Evolutionary conservation across 768 basidiomycete genomes (phyloP), one percentile per base, ranked within the genome.

Genomic region (Phanerodontia chrysosporium): DNA sequence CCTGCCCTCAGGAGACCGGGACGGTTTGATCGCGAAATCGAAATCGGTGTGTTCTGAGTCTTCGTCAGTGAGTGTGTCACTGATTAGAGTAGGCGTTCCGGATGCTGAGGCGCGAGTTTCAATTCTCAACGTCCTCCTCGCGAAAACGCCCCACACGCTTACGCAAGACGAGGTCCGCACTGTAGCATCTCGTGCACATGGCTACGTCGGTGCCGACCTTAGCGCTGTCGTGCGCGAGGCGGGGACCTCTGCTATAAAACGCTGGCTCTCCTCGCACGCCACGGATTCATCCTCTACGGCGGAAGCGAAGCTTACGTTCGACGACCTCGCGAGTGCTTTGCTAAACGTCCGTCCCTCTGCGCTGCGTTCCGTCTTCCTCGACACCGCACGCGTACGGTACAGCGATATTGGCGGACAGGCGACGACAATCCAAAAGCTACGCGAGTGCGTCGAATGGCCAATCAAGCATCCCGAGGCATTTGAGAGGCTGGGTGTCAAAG

Each of bases 201-300:
- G 97, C 0, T 98, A 95, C 70, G 97, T 99, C 48, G 97, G 96
- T 7, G 97, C 97, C 5, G 97, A 99, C 72, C 80, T 99, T 45
- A 86, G 88, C 30, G 92, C 95, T 0, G 85, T 98, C 55, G 85
- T 98, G 24, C 89, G 96, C 30, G 92, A 96, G 73, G 95, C 95
- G 9, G 95, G 95, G 2, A 95, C 94, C 2, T 72, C 85, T 22
- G 90, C 95, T 2, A 96, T 99, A 70, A 95, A 95, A 66, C 85
- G 89, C 18, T 90, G 85, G 84, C 73, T 89, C 29, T 55, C 66
- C 8, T 28, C 68, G 56, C 64, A 59, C 36, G 62, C 59, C 35
- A 58, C 64, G 28, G 55, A 44, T 22, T 27, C 66, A 1, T 21
- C 30, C 63, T 7, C 39, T 5, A 18, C 18, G 10, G 12, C 62